Base-by-base conservation (phyloP, 129 eudicot genomes). In the Arctium minus region DNA sequence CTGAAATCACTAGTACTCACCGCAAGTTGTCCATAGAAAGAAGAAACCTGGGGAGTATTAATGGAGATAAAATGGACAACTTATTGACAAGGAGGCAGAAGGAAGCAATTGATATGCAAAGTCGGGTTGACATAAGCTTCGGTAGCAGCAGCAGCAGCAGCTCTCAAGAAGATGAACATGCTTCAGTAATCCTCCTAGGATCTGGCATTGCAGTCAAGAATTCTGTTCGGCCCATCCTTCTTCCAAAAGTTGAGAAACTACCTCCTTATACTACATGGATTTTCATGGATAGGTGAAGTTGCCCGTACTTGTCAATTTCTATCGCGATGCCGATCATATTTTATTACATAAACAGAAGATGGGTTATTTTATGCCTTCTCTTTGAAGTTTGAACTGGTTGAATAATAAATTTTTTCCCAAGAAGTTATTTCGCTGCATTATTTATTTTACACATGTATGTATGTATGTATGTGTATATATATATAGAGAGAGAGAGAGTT, bases 251-350 rank as follows among this genome's bases (percentile, higher is more conserved):
- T 68, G 81, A 88, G 76, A 86, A 78, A 75, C 13, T 92, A 32
- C 92, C 97, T 70, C 93, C 88, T 46, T 92, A 84, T 82, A 89
- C 97, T 69, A 79, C 97, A 30, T 92, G 97, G 97, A 79, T 83
- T 76, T 92, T 92, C 72, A 77, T 92, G 89, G 90, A 89, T 75
- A 89, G 97, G 97, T 92, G 42, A 53, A 84, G 12, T 82, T 76
- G 10, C 44, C 30, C 62, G 31, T 65, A 78, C 37, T 36, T 17
- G 6, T 33, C 8, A 39, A 32, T 18, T 80, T 70, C 70, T 18
- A 39, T 38, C 4, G 33, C 5, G 60, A 22, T 22, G 27, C 27
- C 27, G 27, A 3, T 40, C 75, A 36, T n/a, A 13, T 72, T 72
- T 37, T 15, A n/a, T 17, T 22, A 33, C 36, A 2, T 72, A 72